A percentile compares a stretch with the other conserved stretches of the same genome.
Conservation (phyloP, 768 basidiomycete species). For the Trametopsis cervina region DNA sequence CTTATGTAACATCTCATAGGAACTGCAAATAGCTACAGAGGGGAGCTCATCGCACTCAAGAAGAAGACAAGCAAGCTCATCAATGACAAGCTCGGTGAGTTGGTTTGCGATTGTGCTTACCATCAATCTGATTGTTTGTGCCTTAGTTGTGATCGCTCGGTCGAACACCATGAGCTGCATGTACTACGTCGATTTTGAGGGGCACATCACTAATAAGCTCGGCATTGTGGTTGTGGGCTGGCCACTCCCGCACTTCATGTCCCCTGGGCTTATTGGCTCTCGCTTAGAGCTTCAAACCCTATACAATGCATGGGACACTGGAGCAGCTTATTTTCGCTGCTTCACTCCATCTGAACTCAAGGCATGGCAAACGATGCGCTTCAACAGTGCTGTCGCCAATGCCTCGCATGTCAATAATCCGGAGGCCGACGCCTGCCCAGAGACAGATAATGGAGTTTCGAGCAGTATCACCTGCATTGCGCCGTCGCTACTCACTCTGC, state of each 20-base stretch:
- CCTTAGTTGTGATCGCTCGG: background rate
- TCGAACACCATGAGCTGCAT: slow-evolving; percentile 3
- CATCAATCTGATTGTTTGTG: background rate
- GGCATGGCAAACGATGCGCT: background rate
- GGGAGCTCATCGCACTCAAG: background rate
- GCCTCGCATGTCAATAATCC: background rate
- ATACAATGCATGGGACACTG: slow-evolving; percentile 15
- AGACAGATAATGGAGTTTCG: background rate
- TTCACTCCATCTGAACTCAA: slow-evolving; percentile 3
- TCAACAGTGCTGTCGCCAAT: background rate
- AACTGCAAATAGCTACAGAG: slow-evolving; percentile 1
- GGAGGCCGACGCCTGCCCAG: background rate
- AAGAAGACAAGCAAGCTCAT: slow-evolving; percentile 2
- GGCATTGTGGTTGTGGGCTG: slow-evolving; percentile 15
- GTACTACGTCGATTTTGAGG: slow-evolving; percentile 16
- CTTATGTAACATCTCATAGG: background rate
- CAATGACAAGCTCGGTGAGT: slow-evolving; percentile 6
- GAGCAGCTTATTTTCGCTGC: slow-evolving; percentile 13
- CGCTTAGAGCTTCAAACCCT: slow-evolving; percentile 13
- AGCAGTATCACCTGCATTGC: no score
- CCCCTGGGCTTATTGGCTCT: slow-evolving; percentile 12
- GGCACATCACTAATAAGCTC: slow-evolving; percentile 12
- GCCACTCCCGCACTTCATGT: slow-evolving; percentile 17
- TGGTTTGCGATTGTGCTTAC: background rate
- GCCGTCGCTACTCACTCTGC: background rate